Evolutionary conservation across 441 rosid genomes (phyloP), one percentile per base, ranked within the genome.

Genomic region (Melastoma candidum): DNA sequence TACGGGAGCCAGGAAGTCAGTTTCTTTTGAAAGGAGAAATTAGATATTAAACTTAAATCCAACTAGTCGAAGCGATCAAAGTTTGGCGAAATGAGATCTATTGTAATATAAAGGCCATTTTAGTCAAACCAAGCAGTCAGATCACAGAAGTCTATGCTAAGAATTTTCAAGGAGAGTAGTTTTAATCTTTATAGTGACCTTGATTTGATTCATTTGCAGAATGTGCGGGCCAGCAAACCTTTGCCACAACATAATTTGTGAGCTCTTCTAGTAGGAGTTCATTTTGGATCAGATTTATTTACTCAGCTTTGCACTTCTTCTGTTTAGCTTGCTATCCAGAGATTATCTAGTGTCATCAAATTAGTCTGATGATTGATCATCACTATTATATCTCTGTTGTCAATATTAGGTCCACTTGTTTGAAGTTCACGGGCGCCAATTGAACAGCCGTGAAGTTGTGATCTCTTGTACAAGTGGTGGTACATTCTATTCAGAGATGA

Each of bases 211-310:
- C 39, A 46, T 63, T 58, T 50, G 13, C 89, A 90, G 96, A 80
- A 56, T 70, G 67, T 74, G 22, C 70, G 58, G 11, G 84, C 73
- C 59, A 51, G 68, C 46, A 83, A 68, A 51, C 65, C 80, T 70
- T 63, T 68, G 65, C 73, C 64, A 26, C 95, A 90, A 61, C 79
- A 76, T 63, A 87, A 90, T 73, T 79, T 90, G 80, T 96, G 95
- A 61, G 71, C 83, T 60, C 81, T 90, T 46, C 67, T 90, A 95
- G 98, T 90, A 79, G 53, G 77, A 26, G 44, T 25, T 60, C 60
- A 17, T 27, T 44, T 27, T 58, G 53, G 46, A 56, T 53, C 51
- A 41, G 44, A 13, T 12, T 5, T 7, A 26, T 52, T 52, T 12
- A 32, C 7, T 6, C 41, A 32, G 6, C 46, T 56, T 7, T 49